A percentile compares a stretch with the other conserved stretches of the same genome.
phyloP scores from a whole-genome alignment of 805 yeast species.

The Saturnispora silvae region DNA sequence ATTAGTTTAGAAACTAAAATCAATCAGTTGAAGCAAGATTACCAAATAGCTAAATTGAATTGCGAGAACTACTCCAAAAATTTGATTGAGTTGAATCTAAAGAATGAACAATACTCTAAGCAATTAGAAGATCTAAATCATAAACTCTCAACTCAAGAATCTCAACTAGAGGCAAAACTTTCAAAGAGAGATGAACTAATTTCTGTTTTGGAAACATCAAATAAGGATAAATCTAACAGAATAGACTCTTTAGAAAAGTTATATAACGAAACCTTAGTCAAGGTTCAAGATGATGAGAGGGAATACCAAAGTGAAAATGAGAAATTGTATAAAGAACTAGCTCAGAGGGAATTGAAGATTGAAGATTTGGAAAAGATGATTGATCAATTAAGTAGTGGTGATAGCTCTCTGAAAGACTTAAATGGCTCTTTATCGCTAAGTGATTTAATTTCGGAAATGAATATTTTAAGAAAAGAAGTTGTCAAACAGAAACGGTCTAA shows the following conservation, averaged over 20 bases:
- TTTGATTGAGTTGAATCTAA: slow-evolving; percentile 27
- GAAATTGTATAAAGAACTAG: slow-evolving; percentile 26
- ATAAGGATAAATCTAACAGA: slow-evolving; percentile 41
- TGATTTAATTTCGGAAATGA: slow-evolving; percentile 54
- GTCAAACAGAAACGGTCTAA: slow-evolving; percentile 63
- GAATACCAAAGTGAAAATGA: slow-evolving; percentile 29
- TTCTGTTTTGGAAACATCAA: slow-evolving; percentile 43
- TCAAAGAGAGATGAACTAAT: slow-evolving; percentile 50
- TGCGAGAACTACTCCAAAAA: slow-evolving; percentile 27
- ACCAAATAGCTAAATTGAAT: slow-evolving; percentile 18
- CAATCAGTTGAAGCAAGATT: slow-evolving; percentile 28
- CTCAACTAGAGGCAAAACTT: slow-evolving; percentile 46
- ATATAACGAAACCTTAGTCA: slow-evolving; percentile 31
- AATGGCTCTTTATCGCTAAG: slow-evolving; percentile 48
- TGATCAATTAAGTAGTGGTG: slow-evolving; percentile 26
- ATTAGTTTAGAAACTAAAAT: slow-evolving; percentile 26
- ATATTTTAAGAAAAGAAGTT: slow-evolving; percentile 53
- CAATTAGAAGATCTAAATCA: slow-evolving; percentile 39
- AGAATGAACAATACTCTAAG: slow-evolving; percentile 33
- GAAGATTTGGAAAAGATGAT: slow-evolving; percentile 34
- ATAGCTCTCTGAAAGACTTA: slow-evolving; percentile 33
- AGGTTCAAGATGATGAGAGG: slow-evolving; percentile 29
- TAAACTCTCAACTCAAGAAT: slow-evolving; percentile 32
- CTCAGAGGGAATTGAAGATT: slow-evolving; percentile 29
- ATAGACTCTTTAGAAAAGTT: slow-evolving; percentile 42